Evolutionary conservation across 192 early-diverging fungal genomes (phyloP).

Genomic region (Glomus cerebriforme): DNA sequence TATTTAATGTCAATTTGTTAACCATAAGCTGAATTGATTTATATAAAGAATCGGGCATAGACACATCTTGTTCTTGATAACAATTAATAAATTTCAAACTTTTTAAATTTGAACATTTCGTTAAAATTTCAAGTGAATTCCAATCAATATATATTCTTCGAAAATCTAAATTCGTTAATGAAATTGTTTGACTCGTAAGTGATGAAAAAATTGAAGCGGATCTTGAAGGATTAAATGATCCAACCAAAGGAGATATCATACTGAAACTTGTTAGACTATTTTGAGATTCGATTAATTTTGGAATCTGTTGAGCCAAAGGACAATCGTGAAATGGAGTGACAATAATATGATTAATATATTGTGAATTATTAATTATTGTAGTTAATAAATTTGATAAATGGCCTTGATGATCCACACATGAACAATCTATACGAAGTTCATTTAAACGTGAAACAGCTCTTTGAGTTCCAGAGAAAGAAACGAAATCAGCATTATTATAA

Average conservation of each 20-base stretch:
- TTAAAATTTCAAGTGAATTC: constrained; percentile 20
- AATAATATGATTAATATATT: not conserved
- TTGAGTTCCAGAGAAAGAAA: not conserved
- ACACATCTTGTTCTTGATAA: constrained; percentile 22
- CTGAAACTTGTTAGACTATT: not conserved
- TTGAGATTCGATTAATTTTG: constrained; percentile 18
- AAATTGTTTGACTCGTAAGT: not conserved
- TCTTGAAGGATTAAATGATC: constrained; percentile 3
- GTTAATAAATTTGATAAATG: not conserved
- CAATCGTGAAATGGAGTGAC: not conserved
- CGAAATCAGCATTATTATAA: not conserved
- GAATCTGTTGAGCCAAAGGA: not conserved
- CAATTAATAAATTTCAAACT: constrained; percentile 14
- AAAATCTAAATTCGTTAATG: constrained; percentile 1
- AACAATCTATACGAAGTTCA: constrained; percentile 8
- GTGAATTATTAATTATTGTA: not conserved
- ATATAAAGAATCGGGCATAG: not conserved
- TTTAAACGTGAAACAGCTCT: not conserved
- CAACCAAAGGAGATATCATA: not conserved
- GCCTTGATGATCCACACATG: not conserved
- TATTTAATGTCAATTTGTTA: not conserved
- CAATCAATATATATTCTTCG: not conserved
- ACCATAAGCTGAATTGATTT: not conserved
- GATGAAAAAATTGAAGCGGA: constrained; percentile 16
- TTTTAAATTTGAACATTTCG: constrained; percentile 22